These are phyloP conservation scores for Paraconiothyrium brasiliense DNA, from an alignment of 2,329 filamentous ascomycete species.

Conservation along the genomic window DNA sequence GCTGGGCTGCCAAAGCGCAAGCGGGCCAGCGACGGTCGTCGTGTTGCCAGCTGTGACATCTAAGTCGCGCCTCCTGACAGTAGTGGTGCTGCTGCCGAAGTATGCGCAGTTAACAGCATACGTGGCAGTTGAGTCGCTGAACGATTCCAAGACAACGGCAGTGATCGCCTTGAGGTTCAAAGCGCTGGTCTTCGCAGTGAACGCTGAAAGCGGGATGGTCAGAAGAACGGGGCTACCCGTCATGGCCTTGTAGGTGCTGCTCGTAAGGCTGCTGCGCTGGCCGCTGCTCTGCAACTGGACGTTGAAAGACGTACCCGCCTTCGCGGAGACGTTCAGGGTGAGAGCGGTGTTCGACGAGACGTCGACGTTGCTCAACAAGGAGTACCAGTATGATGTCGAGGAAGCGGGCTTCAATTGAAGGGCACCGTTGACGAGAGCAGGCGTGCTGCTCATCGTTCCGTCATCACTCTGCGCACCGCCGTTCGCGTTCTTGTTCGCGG, in stretches of 20 bases:
- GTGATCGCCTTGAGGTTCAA: slow-evolving; percentile 9
- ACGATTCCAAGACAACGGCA: slow-evolving; percentile 16
- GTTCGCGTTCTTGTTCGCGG: slow-evolving; percentile 15
- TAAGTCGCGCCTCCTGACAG: not conserved
- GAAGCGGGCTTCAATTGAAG: slow-evolving; percentile 16
- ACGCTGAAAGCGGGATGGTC: slow-evolving; percentile 17
- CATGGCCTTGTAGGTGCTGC: slow-evolving; percentile 16
- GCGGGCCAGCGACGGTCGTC: not conserved
- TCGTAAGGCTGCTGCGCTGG: slow-evolving; percentile 9
- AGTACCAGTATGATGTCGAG: slow-evolving; percentile 21
- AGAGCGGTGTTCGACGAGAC: slow-evolving; percentile 12
- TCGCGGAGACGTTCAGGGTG: slow-evolving; percentile 19
- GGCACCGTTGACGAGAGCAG: slow-evolving; percentile 13
- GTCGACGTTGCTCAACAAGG: slow-evolving; percentile 16
- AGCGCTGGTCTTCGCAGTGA: slow-evolving; percentile 9
- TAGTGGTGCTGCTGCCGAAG: slow-evolving; percentile 9
- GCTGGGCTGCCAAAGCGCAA: slow-evolving; percentile 9
- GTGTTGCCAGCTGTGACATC: not conserved
- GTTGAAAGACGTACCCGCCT: slow-evolving; percentile 19
- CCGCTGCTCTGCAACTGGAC: slow-evolving; percentile 20
- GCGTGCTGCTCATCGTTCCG: slow-evolving; percentile 16
- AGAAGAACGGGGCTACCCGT: slow-evolving; percentile 17
- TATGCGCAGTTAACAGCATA: slow-evolving; percentile 21
- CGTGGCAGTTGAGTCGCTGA: slow-evolving; percentile 16
- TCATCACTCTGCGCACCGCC: slow-evolving; percentile 20